Evolutionary conservation across 192 early-diverging fungal genomes (phyloP).

Genomic region (Podila epicladia): DNA sequence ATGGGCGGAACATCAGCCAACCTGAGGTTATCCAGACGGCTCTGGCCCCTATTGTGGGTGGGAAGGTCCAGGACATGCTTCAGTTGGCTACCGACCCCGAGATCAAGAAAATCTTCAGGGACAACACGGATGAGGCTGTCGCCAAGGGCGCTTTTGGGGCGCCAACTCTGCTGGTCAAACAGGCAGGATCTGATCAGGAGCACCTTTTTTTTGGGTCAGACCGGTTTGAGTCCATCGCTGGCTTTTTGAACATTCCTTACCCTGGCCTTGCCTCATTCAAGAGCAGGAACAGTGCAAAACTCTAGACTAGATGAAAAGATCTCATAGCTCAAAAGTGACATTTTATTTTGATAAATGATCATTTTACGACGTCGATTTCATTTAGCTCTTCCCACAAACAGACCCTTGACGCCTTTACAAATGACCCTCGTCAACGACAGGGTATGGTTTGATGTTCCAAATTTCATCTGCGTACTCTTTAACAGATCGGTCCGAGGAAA

Average conservation of each 20-base stretch:
- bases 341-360: no score
- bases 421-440: slow-evolving; percentile 43
- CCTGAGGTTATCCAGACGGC: slow-evolving; percentile 26
- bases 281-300: no score
- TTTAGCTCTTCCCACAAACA: no score
- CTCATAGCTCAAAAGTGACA: no score
- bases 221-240: slow-evolving; percentile 54
- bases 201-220: slow-evolving; percentile 69
- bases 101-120: slow-evolving; percentile 47
- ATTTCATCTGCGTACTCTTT: slow-evolving; percentile 93
- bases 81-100: slow-evolving; percentile 15
- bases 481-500: slow-evolving; percentile 89
- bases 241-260: slow-evolving; percentile 39
- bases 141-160: slow-evolving; percentile 59
- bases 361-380: no score
- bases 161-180: slow-evolving; percentile 60
- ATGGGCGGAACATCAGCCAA: slow-evolving; percentile 37
- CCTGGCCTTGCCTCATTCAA: slow-evolving; percentile 21
- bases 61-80: slow-evolving; percentile 17
- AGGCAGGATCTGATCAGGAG: slow-evolving; percentile 38
- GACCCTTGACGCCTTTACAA: neutral
- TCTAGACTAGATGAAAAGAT: no score
- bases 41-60: slow-evolving; percentile 11
- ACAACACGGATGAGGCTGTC: slow-evolving; percentile 55
- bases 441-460: slow-evolving; percentile 82